Base-by-base conservation (phyloP, 2,329 filamentous ascomycete genomes). In the Colletotrichum brevisporum region DNA sequence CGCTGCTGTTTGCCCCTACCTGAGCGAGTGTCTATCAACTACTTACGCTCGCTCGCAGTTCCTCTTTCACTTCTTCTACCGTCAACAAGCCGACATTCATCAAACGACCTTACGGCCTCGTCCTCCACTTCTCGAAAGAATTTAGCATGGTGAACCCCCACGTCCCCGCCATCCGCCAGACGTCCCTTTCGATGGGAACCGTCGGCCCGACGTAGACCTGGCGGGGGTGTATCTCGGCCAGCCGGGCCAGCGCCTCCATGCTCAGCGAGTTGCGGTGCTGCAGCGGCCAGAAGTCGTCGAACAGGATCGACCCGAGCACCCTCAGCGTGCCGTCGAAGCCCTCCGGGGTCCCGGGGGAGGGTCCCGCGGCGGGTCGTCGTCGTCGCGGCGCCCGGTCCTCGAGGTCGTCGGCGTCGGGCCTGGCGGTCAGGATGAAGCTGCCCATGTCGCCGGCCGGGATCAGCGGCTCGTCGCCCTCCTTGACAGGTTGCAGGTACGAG, bases 401-500 rank as follows among this genome's bases (percentile, higher is more conserved):
- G 16, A 60, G 41, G 0, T 48, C 27, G 2, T 24, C 24, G 0
- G 6, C 3, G 59, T 26, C 21, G 1, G 74, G 69, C 56, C 31
- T 21, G 1, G 74, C 70, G 1, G 73, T 73, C 1, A 75, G 26
- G 16, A 77, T 59, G 26, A 74, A 75, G 9, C 72, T 71, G 8
- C 61, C 47, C 3, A 65, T n/a, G 18, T 66, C 57, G 0, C 59
- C 53, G 0, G 27, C 18, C 0, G 74, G 68, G 2, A 72, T 61
- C n/a, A 72, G 43, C 2, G 68, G 61, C 24, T 62, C 58, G 27
- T 52, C 27, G 5, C 27, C 6, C 18, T 53, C 59, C 6, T 41
- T 6, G 12, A 64, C 15, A 13, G 71, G 72, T 10, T 69, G 45
- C 2, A 74, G 58, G 41, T 76, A 78, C 1, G 76, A 78, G 8